Evolutionary conservation across 768 basidiomycete species (phyloP), one percentile per base, ranked within the genome.

Genomic region (Chalciporus chontae): DNA sequence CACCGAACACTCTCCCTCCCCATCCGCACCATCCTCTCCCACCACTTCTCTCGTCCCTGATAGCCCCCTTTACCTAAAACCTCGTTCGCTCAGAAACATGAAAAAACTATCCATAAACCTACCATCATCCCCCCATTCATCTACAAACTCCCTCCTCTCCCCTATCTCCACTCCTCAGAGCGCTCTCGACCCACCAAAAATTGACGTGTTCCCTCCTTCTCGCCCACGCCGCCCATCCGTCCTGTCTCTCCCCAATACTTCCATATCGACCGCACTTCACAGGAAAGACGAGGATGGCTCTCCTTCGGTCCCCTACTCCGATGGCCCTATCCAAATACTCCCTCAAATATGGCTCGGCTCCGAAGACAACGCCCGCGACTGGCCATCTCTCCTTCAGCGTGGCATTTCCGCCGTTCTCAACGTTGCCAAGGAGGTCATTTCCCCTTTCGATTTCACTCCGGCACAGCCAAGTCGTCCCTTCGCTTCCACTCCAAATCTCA

Each of bases 341-440:
- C 92, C 92, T 3, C 82, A 85, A 43, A 75, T 95, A 50, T 95
- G 86, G 85, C 81, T 95, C 9, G 94, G 93, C 55, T 89, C 89
- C 48, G 91, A 94, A 67, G 91, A 93, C 69, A 94, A 94, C 58
- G 91, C 88, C 39, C 80, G 84, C 50, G 87, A 94, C 68, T 90
- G 87, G 84, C 73, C 72, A 37, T 74, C 75, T 23, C 81, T 94
- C 50, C 61, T 80, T 19, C 78, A 86, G 45, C 79, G 83, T 29
- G 81, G 85, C 34, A 92, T 94, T 62, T 80, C 77, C 53, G 81
- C 87, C 40, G 79, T 95, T 18, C 79, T 95, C 68, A 94, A 95
- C 66, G 94, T 95, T 29, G 93, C 93, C 40, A 93, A 94, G 72
- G 93, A 96, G 67, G 89, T 96, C 54, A 65, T 75, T 39, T 80